Conservation (phyloP, 345 rosid genomes). For the Brassica carinata region DNA sequence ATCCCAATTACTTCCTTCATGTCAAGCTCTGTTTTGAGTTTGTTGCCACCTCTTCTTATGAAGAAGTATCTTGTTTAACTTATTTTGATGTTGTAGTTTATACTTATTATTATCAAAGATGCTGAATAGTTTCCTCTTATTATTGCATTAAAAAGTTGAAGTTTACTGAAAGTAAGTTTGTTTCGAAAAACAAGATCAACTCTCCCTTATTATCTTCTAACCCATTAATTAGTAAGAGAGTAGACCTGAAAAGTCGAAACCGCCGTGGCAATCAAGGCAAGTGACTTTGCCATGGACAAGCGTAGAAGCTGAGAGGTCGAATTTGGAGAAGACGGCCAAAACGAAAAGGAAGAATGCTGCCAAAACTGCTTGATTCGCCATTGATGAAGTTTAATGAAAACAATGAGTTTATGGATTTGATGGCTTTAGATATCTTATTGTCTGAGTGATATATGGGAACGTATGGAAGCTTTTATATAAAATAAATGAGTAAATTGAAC, state of each 20-base stretch:
- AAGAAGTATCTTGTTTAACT: too few relatives aligned
- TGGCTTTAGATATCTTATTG: slow-evolving; percentile 17
- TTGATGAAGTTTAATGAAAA: slow-evolving; percentile 17
- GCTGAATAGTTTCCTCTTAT: not conserved
- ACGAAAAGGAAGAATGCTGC: slow-evolving; percentile 23
- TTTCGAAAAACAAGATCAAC: not conserved
- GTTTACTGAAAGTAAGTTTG: not conserved
- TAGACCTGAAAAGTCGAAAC: slow-evolving; percentile 41
- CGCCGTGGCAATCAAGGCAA: slow-evolving; percentile 36
- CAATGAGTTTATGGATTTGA: slow-evolving; percentile 14
- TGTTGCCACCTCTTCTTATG: too few relatives aligned
- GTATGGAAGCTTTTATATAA: slow-evolving; percentile 24
- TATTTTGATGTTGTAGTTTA: too few relatives aligned
- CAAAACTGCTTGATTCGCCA: slow-evolving; percentile 25
- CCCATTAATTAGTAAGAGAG: not conserved
- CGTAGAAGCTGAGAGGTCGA: slow-evolving; percentile 20
- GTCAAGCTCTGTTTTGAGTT: too few relatives aligned
- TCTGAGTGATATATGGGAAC: slow-evolving; percentile 11
- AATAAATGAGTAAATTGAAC: not conserved
- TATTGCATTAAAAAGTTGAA: not conserved
- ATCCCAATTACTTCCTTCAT: too few relatives aligned
- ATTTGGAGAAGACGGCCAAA: slow-evolving; percentile 31
- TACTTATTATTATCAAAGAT: too few relatives aligned
- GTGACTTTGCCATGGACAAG: slow-evolving; percentile 33
- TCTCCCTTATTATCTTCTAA: not conserved